Conservation (phyloP, 2,329 filamentous ascomycete species). For the Colletotrichum eleusines region DNA sequence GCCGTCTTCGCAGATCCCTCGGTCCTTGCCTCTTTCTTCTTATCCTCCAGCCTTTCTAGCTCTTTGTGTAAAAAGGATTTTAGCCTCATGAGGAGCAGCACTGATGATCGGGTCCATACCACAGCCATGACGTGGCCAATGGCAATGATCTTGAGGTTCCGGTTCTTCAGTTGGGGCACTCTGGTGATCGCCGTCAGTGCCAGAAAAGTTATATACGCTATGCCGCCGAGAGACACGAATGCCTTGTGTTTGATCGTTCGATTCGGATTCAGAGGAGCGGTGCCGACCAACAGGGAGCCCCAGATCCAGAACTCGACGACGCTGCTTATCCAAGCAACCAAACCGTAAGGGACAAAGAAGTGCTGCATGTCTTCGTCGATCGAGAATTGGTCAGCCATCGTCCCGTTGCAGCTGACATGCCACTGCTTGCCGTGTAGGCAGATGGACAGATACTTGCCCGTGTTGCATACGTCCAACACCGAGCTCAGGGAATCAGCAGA, state of each 20-base stretch:
- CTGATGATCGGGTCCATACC: background rate
- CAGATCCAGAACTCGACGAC: slow-evolving; percentile 4
- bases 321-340: background rate
- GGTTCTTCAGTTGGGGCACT: background rate
- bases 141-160: background rate
- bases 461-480: background rate
- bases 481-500: background rate
- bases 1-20: no score
- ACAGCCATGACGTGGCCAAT: background rate
- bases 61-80: background rate
- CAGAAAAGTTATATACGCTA: background rate
- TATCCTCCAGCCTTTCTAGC: background rate
- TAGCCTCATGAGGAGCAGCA: background rate
- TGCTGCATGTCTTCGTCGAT: background rate
- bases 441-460: background rate
- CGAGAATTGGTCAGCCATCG: background rate
- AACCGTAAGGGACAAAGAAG: slow-evolving; percentile 13
- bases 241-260: slow-evolving; percentile 8
- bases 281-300: background rate
- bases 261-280: background rate
- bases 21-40: fast-evolving
- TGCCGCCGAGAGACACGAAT: background rate
- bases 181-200: background rate
- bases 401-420: slow-evolving; percentile 5
- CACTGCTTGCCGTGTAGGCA: slow-evolving; percentile 1